phyloP scores from a whole-genome alignment of 2,329 filamentous ascomycete species.

The Botrytis aclada region DNA sequence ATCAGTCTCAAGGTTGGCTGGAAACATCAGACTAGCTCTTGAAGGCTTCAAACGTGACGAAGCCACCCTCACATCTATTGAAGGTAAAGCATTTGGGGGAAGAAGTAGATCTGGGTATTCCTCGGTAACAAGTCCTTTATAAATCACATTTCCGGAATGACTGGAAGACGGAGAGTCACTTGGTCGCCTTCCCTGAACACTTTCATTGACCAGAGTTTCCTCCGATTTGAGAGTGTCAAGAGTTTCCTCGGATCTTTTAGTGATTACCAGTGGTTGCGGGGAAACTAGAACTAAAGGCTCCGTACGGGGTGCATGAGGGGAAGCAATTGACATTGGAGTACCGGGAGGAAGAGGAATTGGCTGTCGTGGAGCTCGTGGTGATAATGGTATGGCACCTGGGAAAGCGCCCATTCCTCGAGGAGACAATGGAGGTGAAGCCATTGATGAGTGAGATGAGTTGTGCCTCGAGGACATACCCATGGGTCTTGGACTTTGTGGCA shows the following conservation, averaged over 20 bases:
- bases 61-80: conserved; percentile 80
- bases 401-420: conserved; percentile 50
- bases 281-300: conserved; percentile 40
- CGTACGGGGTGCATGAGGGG: conserved; percentile 39
- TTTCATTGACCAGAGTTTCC: conserved; percentile 20
- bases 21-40: conserved; percentile 74
- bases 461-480: conserved; percentile 56
- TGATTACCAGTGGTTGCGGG: conserved; percentile 43
- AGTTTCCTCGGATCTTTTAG: conserved; percentile 39
- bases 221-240: conserved; percentile 28
- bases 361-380: conserved; percentile 70
- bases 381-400: conserved; percentile 54
- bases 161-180: conserved; percentile 38
- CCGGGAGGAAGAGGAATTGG: conserved; percentile 70
- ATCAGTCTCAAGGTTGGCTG: conserved; percentile 82
- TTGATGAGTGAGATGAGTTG: conserved; percentile 40
- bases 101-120: conserved; percentile 84
- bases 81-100: conserved; percentile 82
- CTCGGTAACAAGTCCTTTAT: conserved; percentile 75
- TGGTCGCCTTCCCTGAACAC: background rate
- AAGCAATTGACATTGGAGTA: conserved; percentile 61
- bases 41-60: conserved; percentile 96
- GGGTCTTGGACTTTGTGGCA: conserved; percentile 60
- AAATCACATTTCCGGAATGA: conserved; percentile 53
- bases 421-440: conserved; percentile 67